phyloP scores from a whole-genome alignment of 1,139 yeast species.

The Entelexis sorbosivorans region DNA sequence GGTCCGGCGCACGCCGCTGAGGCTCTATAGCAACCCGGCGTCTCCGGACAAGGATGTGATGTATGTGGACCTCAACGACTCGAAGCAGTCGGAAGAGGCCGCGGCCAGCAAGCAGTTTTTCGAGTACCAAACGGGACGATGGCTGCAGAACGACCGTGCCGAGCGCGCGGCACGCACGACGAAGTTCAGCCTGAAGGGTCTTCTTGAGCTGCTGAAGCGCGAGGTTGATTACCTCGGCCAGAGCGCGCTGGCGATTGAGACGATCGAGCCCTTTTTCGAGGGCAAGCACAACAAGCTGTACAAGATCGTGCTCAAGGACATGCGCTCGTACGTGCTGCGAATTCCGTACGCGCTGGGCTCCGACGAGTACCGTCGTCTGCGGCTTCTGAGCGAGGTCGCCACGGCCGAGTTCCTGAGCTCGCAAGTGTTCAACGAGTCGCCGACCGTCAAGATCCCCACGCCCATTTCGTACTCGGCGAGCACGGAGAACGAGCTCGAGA shows the following conservation, averaged over 20 bases:
- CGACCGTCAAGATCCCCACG: constrained; percentile 38
- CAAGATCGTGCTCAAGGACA: constrained; percentile 53
- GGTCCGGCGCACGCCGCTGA: neutral
- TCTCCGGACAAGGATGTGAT: constrained; percentile 12
- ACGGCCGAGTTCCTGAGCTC: constrained; percentile 63
- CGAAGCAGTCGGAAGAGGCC: constrained; percentile 12
- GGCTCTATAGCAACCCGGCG: neutral
- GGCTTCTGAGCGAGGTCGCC: constrained; percentile 83
- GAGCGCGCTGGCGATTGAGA: constrained; percentile 40
- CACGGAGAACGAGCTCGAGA: constrained; percentile 48
- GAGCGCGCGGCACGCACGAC: constrained; percentile 72
- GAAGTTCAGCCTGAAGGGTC: constrained; percentile 71
- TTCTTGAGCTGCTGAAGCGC: constrained; percentile 33
- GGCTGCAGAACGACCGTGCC: constrained; percentile 67
- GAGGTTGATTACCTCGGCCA: constrained; percentile 22
- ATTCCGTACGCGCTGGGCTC: constrained; percentile 66
- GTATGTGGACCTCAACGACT: constrained; percentile 21
- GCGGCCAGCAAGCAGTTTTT: constrained; percentile 41
- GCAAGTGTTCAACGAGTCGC: constrained; percentile 33
- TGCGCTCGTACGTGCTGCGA: constrained; percentile 58
- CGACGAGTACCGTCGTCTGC: constrained; percentile 49
- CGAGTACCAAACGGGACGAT: constrained; percentile 88
- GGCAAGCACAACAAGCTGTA: constrained; percentile 89
- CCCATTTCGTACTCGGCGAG: constrained; percentile 63
- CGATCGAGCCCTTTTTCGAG: constrained; percentile 77